These are phyloP conservation scores for Crassisporium funariophilum DNA, from an alignment of 768 basidiomycete genomes.

Conservation along the genomic window DNA sequence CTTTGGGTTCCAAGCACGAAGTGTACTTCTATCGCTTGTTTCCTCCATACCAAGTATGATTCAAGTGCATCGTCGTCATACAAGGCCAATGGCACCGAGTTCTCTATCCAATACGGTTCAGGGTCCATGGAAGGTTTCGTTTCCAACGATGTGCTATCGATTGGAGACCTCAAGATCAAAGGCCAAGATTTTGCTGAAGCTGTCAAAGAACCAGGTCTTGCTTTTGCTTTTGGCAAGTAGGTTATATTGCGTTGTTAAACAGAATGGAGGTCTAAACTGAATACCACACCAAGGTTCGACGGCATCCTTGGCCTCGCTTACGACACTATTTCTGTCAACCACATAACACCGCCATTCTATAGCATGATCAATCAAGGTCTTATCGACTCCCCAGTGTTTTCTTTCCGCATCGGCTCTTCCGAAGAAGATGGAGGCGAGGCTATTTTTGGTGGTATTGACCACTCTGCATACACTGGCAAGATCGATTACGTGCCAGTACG, in stretches of 20 bases:
- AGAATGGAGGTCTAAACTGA: neutral
- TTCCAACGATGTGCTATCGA: constrained; percentile 75
- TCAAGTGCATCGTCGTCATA: constrained; percentile 76
- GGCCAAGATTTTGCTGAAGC: constrained; percentile 93
- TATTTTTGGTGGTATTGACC: constrained; percentile 89
- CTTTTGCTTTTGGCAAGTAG: constrained; percentile 95
- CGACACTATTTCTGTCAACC: constrained; percentile 94
- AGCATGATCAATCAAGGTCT: constrained; percentile 83
- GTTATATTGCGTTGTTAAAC: constrained; percentile 27
- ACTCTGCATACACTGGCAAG: constrained; percentile 72
- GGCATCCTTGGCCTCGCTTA: constrained; percentile 94
- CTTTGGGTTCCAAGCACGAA: constrained; percentile 87
- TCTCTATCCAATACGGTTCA: constrained; percentile 92
- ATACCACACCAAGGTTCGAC: constrained; percentile 75
- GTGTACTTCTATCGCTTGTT: constrained; percentile 90
- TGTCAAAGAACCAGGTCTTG: constrained; percentile 92
- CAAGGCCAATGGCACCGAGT: constrained; percentile 86
- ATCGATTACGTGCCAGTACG: constrained; percentile 88
- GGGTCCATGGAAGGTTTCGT: constrained; percentile 97
- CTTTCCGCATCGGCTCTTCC: constrained; percentile 88
- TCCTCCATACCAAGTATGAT: constrained; percentile 94
- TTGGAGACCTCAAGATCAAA: constrained; percentile 81
- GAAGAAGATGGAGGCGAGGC: constrained; percentile 91
- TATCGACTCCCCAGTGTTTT: constrained; percentile 85
- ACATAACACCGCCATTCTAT: constrained; percentile 93